Base-by-base conservation (phyloP, 2,329 filamentous ascomycete genomes). In the Fusarium austroafricanum region DNA sequence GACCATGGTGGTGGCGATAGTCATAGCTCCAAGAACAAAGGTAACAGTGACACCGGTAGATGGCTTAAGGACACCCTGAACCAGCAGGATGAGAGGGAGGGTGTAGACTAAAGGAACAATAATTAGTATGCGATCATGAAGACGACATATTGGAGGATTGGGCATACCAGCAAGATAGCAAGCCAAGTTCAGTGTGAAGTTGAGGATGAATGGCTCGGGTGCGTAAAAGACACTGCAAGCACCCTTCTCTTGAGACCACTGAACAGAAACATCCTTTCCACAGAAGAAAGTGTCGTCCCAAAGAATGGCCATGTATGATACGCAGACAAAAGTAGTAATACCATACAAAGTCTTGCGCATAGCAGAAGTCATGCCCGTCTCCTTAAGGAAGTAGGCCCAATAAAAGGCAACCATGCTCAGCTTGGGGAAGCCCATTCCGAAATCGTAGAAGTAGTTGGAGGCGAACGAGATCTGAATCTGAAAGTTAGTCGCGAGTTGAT, bases 401-500 rank as follows among this genome's bases (percentile, higher is more conserved):
- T 78, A 78, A 51, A 78, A 78, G 2, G 77, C 76, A 21, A 78
- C 21, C 76, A 78, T 78, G 60, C 75, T 78, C 61, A 78, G 65
- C 51, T 78, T 78, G 5, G 76, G 76, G 29, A 78, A 77, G 0
- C 75, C 76, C 76, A 78, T 78, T 8, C 76, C 76, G 5, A 78
- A 73, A 45, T 78, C 76, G 64, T 78, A 78, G 39, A 78, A 78
- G 56, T 78, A 78, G 65, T 78, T 78, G 38, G 77, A 78, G 0
- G 76, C 72, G 18, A 78, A 78, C 2, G 74, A 76, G 31, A 78
- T 77, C 75, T 77, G 2, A 3, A 10, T 14, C 1, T 4, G 5
- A 0, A 11, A 12, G 39, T 68, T 18, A 68, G 47, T 26, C 9
- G 12, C 23, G 5, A n/a, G n/a, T n/a, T n/a, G n/a, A n/a, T n/a